Conservation (phyloP, 352 stramenopile genomes). For the Phytophthora tentaculata region DNA sequence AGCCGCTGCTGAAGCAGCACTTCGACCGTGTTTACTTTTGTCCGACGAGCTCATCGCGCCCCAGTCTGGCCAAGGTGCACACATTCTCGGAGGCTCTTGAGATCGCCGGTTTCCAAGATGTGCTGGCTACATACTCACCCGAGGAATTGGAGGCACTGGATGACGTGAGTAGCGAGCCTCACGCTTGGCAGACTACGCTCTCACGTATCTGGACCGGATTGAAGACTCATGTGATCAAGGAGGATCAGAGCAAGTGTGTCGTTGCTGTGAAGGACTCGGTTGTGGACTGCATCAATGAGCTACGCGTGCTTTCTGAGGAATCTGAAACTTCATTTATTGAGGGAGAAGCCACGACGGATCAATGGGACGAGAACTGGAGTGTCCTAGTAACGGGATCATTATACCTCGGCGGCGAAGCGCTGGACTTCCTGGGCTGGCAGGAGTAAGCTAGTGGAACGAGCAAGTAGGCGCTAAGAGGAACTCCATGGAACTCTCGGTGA, state of each 20-base stretch:
- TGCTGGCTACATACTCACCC: conserved; percentile 49
- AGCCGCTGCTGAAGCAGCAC: conserved; percentile 58
- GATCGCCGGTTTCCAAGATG: conserved; percentile 40
- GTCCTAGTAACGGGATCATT: conserved; percentile 81
- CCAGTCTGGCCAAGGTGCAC: conserved; percentile 69
- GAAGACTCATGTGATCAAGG: conserved; percentile 44
- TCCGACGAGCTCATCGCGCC: conserved; percentile 63
- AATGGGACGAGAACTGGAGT: conserved; percentile 50
- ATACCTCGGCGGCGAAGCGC: conserved; percentile 71
- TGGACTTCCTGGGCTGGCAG: conserved; percentile 69
- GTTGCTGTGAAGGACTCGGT: conserved; percentile 63
- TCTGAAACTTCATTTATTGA: conserved; percentile 20
- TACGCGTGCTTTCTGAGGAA: conserved; percentile 42
- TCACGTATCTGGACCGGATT: conserved; percentile 58
- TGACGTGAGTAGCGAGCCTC: conserved; percentile 43
- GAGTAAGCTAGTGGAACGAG: conserved; percentile 40
- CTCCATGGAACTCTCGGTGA: conserved; percentile 38
- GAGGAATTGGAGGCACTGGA: conserved; percentile 55
- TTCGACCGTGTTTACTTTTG: conserved; percentile 86
- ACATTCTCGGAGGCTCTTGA: conserved; percentile 69
- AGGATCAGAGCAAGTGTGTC: conserved; percentile 33
- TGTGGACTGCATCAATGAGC: conserved; percentile 63
- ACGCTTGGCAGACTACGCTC: conserved; percentile 69
- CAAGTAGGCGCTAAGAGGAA: conserved; percentile 8
- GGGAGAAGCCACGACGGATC: conserved; percentile 10